Evolutionary conservation across 768 basidiomycete species (phyloP).

Genomic region (Fomitopsis serialis): DNA sequence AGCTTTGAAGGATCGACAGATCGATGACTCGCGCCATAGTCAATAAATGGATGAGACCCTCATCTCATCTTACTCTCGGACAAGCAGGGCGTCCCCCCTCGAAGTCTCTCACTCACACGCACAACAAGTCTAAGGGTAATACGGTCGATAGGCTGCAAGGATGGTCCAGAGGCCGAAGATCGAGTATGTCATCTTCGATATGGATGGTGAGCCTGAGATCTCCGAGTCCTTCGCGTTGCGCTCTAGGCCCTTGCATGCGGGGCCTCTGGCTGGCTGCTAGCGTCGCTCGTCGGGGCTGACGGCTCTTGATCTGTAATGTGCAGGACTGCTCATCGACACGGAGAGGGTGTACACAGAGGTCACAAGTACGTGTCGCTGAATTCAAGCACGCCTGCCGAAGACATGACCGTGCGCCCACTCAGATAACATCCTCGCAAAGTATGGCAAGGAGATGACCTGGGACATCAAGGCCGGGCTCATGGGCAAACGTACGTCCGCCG

Average conservation of each 20-base stretch:
- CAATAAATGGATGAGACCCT: no score
- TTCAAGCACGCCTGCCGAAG: neutral
- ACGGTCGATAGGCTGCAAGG: neutral
- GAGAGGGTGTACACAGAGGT: slow-evolving; percentile 74
- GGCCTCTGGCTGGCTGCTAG: no score
- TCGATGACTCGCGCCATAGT: no score
- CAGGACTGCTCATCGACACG: slow-evolving; percentile 73
- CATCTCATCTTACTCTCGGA: no score
- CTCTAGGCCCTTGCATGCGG: neutral
- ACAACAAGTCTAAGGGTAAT: no score
- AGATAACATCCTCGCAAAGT: slow-evolving; percentile 70
- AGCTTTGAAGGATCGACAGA: no score
- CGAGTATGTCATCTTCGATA: slow-evolving; percentile 31
- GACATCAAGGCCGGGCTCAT: slow-evolving; percentile 85
- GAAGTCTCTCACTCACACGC: no score
- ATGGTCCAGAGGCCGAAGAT: slow-evolving; percentile 10
- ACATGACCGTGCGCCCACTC: neutral
- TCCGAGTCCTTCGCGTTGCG: neutral
- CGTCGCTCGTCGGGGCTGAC: no score
- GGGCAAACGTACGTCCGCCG: slow-evolving; percentile 64
- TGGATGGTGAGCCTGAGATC: slow-evolving; percentile 33
- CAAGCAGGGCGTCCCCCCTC: no score
- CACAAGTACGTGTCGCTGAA: slow-evolving; percentile 48
- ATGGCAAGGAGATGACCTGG: slow-evolving; percentile 81
- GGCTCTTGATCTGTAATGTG: neutral